Base-by-base conservation (phyloP, 176 grass and related monocot genomes). In the Rhynchospora pubera region DNA sequence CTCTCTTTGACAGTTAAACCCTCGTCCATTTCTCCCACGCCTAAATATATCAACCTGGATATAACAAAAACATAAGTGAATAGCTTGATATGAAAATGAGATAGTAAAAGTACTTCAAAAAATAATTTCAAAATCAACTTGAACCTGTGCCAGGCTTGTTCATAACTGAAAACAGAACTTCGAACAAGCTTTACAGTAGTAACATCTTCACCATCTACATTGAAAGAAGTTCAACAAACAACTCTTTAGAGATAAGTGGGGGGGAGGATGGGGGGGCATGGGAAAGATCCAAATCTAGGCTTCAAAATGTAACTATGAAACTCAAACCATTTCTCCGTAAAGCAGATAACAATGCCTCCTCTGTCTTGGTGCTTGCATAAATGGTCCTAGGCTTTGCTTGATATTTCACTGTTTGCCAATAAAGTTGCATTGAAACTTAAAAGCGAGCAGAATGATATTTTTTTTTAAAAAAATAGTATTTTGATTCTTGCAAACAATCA, bases 131-230 rank as follows among this genome's bases (percentile, higher is more conserved):
- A 81, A 59, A 68, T 53, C 51, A 12, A 52, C 81, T 45, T 79
- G 77, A 82, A 94, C 94, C 92, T 97, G 85, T 97, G 91, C 94
- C 92, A 97, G 59, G 94, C 92, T 91, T 97, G 94, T 83, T 97
- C 94, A 82, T 97, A 94, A 58, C 88, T 92, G 88, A 97, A 97
- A 81, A 79, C 90, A 82, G 94, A 97, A 88, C 94, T 97, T 84
- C 89, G 89, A 85, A 94, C 74, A 51, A 97, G 90, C 83, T 92
- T 97, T 87, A 97, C 92, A 58, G 84, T 77, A 84, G 80, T 83
- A n/a, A 60, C 78, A 79, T 92, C 87, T 81, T 62, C 85, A 62
- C 76, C 76, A 86, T 92, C 90, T 91, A 70, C 50, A 82, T 55
- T 53, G 15, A 62, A 57, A 67, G 52, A 52, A 81, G 22, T 84